These are phyloP conservation scores for Globisporangium uncinulatum DNA, from an alignment of 352 stramenopile genomes.

Conservation along the genomic window DNA sequence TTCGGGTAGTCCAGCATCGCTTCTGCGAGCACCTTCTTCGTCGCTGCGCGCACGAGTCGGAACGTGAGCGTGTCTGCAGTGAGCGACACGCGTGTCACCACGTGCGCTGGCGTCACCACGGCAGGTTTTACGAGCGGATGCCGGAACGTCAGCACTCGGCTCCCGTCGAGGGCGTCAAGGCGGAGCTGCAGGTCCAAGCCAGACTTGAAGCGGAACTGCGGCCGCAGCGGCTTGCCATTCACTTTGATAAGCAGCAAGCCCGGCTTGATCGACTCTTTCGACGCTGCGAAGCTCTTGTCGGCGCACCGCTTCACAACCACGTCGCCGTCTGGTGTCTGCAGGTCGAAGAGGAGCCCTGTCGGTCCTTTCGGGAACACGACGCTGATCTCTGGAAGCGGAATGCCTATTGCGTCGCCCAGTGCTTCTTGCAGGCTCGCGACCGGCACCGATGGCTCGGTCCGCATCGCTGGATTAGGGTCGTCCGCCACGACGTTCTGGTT, in stretches of 20 bases:
- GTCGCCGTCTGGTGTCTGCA: conserved; percentile 25
- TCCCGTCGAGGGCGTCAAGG: conserved; percentile 43
- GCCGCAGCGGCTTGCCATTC: conserved; percentile 48
- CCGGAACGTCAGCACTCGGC: conserved; percentile 73
- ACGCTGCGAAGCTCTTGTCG: conserved; percentile 49
- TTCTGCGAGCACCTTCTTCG: conserved; percentile 57
- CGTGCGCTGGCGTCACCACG: conserved; percentile 46
- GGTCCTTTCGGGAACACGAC: conserved; percentile 58
- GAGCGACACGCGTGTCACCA: conserved; percentile 48
- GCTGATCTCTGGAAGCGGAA: conserved; percentile 80
- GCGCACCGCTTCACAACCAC: conserved; percentile 34
- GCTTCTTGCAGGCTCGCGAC: conserved; percentile 49
- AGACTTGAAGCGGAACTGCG: conserved; percentile 44
- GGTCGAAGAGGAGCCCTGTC: conserved; percentile 56
- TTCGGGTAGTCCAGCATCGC: conserved; percentile 39
- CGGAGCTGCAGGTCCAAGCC: conserved; percentile 43
- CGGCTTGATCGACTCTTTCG: conserved; percentile 64
- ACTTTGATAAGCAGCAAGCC: conserved; percentile 72
- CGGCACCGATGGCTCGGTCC: conserved; percentile 21
- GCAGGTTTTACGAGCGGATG: conserved; percentile 52
- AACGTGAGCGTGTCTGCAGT: conserved; percentile 59
- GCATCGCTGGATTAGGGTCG: too few species aligned
- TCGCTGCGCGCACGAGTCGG: conserved; percentile 57
- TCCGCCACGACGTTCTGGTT: conserved; percentile 61
- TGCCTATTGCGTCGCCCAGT: conserved; percentile 64